These are phyloP conservation scores for Blumeriella jaapii DNA, from an alignment of 2,329 filamentous ascomycete species.

Conservation along the genomic window DNA sequence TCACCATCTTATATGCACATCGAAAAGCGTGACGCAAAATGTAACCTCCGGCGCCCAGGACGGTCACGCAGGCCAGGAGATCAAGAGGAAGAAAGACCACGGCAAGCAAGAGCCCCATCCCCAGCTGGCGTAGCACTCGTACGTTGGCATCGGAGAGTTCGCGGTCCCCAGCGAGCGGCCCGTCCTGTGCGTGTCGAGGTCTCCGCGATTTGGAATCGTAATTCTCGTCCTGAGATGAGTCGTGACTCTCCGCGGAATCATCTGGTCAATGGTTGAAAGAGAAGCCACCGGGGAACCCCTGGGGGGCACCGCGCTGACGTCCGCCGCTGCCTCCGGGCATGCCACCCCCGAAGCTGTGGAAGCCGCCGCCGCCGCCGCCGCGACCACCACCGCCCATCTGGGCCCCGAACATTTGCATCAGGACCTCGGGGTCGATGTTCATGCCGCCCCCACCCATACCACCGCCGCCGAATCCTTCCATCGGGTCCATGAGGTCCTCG, in stretches of 20 bases:
- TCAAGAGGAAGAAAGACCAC: slow-evolving; percentile 25
- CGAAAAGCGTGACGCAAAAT: slow-evolving; percentile 20
- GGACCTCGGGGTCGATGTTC: slow-evolving; percentile 27
- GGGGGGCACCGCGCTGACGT: slow-evolving; percentile 21
- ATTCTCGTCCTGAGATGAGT: slow-evolving; percentile 9
- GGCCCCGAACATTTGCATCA: slow-evolving; percentile 28
- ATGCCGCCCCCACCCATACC: slow-evolving; percentile 41
- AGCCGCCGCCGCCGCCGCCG: slow-evolving; percentile 38
- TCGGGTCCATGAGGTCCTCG: slow-evolving; percentile 78
- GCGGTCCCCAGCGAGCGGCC: slow-evolving; percentile 1
- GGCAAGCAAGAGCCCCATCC: slow-evolving; percentile 23
- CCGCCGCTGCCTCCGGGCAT: slow-evolving; percentile 29
- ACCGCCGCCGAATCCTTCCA: slow-evolving; percentile 59
- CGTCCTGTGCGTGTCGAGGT: slow-evolving; percentile 2
- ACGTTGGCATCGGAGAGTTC: slow-evolving; percentile 14
- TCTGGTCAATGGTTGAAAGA: slow-evolving; percentile 43
- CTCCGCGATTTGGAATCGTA: slow-evolving; percentile 3
- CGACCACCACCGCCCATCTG: slow-evolving; percentile 34
- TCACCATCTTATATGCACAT: slow-evolving; percentile 16
- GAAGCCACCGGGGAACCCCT: slow-evolving; percentile 42
- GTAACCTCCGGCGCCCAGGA: slow-evolving; percentile 19
- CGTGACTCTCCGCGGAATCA: slow-evolving; percentile 10
- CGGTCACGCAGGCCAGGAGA: slow-evolving; percentile 20
- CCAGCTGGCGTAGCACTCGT: slow-evolving; percentile 19
- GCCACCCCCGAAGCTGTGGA: slow-evolving; percentile 37